These are phyloP conservation scores for Trichoderma atrobrunneum DNA, from an alignment of 2,329 filamentous ascomycete species.

Conservation along the genomic window DNA sequence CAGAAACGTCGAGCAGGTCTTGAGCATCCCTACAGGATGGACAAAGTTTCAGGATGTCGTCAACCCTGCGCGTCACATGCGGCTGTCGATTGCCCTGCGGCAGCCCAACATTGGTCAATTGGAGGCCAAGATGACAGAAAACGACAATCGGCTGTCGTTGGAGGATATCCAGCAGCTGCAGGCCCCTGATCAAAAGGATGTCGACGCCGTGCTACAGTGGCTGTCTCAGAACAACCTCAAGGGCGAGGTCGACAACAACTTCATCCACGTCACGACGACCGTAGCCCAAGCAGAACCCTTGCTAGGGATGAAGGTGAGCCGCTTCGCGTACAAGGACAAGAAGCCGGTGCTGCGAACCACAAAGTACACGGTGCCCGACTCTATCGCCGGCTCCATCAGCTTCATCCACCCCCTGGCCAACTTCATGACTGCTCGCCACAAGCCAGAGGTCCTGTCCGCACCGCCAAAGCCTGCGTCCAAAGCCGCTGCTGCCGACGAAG, in stretches of 20 bases:
- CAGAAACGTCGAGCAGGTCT: slow-evolving; percentile 29
- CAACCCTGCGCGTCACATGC: slow-evolving; percentile 27
- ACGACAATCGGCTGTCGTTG: slow-evolving; percentile 32
- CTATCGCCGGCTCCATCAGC: slow-evolving; percentile 38
- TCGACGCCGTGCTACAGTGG: slow-evolving; percentile 42
- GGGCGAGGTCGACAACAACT: slow-evolving; percentile 36
- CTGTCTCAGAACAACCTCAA: slow-evolving; percentile 38
- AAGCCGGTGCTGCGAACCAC: slow-evolving; percentile 42
- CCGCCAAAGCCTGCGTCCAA: background rate
- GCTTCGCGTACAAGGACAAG: slow-evolving; percentile 41
- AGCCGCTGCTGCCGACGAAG: background rate
- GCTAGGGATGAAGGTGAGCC: slow-evolving; percentile 40
- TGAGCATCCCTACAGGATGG: slow-evolving; percentile 33
- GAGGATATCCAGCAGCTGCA: slow-evolving; percentile 39
- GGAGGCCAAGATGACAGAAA: slow-evolving; percentile 26
- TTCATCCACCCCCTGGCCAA: slow-evolving; percentile 50
- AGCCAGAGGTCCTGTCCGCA: slow-evolving; percentile 22
- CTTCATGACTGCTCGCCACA: slow-evolving; percentile 45
- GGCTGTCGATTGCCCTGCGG: slow-evolving; percentile 34
- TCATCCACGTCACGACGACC: slow-evolving; percentile 43
- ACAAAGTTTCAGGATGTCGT: slow-evolving; percentile 25
- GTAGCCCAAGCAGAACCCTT: slow-evolving; percentile 39
- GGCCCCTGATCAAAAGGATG: slow-evolving; percentile 33
- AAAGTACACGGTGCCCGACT: slow-evolving; percentile 44
- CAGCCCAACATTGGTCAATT: slow-evolving; percentile 32